phyloP scores from a whole-genome alignment of 805 yeast species.

The Metschnikowia baotianmanensis region DNA sequence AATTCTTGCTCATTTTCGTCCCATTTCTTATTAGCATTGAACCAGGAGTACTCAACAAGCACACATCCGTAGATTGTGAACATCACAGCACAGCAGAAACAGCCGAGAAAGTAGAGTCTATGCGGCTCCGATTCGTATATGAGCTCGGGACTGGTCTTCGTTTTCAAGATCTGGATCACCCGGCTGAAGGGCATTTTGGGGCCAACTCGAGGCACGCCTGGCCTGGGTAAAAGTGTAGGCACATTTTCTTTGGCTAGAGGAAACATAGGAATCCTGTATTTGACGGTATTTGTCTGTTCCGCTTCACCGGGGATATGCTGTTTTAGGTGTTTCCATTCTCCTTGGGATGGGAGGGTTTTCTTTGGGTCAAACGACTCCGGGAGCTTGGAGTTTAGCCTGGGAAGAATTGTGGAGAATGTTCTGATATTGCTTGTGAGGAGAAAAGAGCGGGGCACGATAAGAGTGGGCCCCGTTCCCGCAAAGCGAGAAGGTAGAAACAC shows the following conservation, averaged over 20 bases:
- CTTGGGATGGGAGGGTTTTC: constrained; percentile 30
- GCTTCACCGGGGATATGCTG: constrained; percentile 59
- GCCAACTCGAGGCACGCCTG: constrained; percentile 75
- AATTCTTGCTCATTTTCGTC: constrained; percentile 50
- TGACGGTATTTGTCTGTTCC: constrained; percentile 41
- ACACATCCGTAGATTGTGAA: constrained; percentile 68
- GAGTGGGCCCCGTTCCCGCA: not conserved
- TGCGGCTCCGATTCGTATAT: constrained; percentile 85
- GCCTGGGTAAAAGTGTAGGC: constrained; percentile 69
- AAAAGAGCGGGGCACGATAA: not conserved
- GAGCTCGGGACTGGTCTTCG: constrained; percentile 62
- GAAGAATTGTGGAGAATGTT: not conserved
- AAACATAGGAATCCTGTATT: constrained; percentile 63
- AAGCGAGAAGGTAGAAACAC: not conserved
- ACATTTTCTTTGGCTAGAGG: constrained; percentile 62
- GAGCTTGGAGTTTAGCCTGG: constrained; percentile 26
- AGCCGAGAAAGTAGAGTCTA: constrained; percentile 65
- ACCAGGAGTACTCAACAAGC: constrained; percentile 54
- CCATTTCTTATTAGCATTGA: constrained; percentile 50
- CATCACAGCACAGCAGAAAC: constrained; percentile 66
- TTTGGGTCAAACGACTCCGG: constrained; percentile 33
- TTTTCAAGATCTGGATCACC: constrained; percentile 55
- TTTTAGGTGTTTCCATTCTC: constrained; percentile 43
- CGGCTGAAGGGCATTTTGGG: constrained; percentile 54
- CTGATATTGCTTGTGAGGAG: not conserved